phyloP scores from a whole-genome alignment of 208 protist species.

The Zelonia costaricensis region DNA sequence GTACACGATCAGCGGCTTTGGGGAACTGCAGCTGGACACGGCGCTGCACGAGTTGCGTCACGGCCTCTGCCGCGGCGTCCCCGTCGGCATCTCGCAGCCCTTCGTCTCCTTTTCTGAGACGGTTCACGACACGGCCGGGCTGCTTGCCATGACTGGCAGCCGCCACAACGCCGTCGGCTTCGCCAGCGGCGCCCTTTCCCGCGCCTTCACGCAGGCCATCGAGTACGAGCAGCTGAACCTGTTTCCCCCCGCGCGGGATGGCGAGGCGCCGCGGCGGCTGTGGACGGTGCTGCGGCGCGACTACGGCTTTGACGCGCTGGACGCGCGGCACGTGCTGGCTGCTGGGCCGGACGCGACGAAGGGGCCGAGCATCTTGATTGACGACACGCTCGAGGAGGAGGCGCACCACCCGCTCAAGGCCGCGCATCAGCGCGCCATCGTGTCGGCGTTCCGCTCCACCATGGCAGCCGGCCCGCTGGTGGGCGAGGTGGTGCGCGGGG shows the following conservation, averaged over 20 bases:
- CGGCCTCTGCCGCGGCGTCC: slow-evolving; percentile 53
- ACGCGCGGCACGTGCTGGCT: slow-evolving; percentile 93
- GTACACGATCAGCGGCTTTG: slow-evolving; percentile 97
- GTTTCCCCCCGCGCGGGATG: slow-evolving; percentile 20
- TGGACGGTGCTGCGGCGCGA: slow-evolving; percentile 57
- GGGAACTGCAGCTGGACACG: slow-evolving; percentile 99
- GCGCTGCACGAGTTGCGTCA: slow-evolving; percentile 97
- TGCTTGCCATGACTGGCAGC: slow-evolving; percentile 67
- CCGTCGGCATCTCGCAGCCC: slow-evolving; percentile 93
- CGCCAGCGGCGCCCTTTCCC: slow-evolving; percentile 42
- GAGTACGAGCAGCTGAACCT: slow-evolving; percentile 58
- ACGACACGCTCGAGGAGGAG: slow-evolving; percentile 95
- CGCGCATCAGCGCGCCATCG: slow-evolving; percentile 95
- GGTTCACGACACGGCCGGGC: slow-evolving; percentile 90
- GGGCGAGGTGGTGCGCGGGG: slow-evolving; percentile 92
- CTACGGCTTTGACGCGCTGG: slow-evolving; percentile 97
- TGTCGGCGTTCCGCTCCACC: slow-evolving; percentile 63
- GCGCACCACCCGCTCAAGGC: slow-evolving; percentile 43
- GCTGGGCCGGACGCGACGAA: slow-evolving; percentile 88
- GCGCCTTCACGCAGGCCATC: slow-evolving; percentile 42
- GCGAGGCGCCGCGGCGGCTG: slow-evolving; percentile 20
- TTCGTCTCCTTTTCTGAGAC: slow-evolving; percentile 98
- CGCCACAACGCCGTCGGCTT: slow-evolving; percentile 47
- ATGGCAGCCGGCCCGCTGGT: slow-evolving; percentile 96
- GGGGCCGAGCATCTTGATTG: slow-evolving; percentile 96